Evolutionary conservation across 805 yeast genomes (phyloP), one percentile per base, ranked within the genome.

Genomic region (Hanseniaspora hatyaiensis): DNA sequence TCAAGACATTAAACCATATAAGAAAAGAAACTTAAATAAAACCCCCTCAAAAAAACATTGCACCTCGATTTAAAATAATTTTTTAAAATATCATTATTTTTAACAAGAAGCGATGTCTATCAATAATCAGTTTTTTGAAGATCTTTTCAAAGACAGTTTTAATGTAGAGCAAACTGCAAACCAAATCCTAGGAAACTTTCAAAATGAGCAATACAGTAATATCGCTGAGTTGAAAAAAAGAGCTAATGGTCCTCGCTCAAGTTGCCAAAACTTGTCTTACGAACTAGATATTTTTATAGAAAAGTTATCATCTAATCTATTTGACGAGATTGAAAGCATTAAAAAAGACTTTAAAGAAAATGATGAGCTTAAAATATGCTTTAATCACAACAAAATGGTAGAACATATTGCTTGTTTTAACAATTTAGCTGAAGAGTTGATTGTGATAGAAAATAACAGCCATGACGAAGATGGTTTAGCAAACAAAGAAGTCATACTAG

Each of bases 321-420:
- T 57, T 38, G 51, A 50, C 26, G 55, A 53, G n/a, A 40, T 58
- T 6, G 61, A 58, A 38, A 51, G 40, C 16, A 43, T 50, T n/a
- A 58, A 55, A 26, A 52, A 51, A 32, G 59, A 54, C 22, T 26
- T 26, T 26, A 26, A 26, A 26, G 29, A 26, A 11, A 6, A 26
- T 26, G 29, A 11, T 8, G 11, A 8, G 6, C 29, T 8, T 8
- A 11, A 26, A 6, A 26, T 26, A 26, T 8, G 29, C 11, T 11
- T 8, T 26, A 8, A 26, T 26, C 29, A 26, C 11, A 26, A 26
- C 6, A 26, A 26, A 26, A 26, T 26, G 29, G 29, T 26, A n/a
- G n/a, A n/a, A n/a, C n/a, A n/a, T n/a, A n/a, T n/a, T n/a, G n/a
- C n/a, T n/a, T n/a, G n/a, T n/a, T n/a, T 29, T 5, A n/a, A 29